Evolutionary conservation across 2,329 filamentous ascomycete genomes (phyloP).

Genomic region (Teratosphaeria zuluensis): DNA sequence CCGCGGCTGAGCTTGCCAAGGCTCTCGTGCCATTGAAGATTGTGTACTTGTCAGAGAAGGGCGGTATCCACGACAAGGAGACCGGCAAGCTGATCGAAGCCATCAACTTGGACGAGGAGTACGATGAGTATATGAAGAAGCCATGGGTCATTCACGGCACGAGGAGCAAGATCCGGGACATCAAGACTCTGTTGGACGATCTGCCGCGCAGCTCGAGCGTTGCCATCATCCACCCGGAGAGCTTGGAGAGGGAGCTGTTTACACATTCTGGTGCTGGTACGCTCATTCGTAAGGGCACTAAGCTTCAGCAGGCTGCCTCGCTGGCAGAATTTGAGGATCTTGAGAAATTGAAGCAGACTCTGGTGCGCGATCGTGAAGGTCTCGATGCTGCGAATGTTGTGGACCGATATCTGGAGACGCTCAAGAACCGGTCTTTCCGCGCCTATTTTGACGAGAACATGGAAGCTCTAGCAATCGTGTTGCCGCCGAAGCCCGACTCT

Average conservation of each 20-base stretch:
- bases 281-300: constrained; percentile 82
- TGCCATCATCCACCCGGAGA: constrained; percentile 92
- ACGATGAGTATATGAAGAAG: constrained; percentile 82
- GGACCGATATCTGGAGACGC: constrained; percentile 72
- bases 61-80: constrained; percentile 86
- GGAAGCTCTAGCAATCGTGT: constrained; percentile 82
- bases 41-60: constrained; percentile 97
- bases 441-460: constrained; percentile 91
- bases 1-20: constrained; percentile 83
- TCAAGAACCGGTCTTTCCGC: constrained; percentile 71
- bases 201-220: constrained; percentile 88
- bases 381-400: constrained; percentile 75
- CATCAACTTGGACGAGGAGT: constrained; percentile 96
- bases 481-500: constrained; percentile 59
- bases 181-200: constrained; percentile 82
- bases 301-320: constrained; percentile 64
- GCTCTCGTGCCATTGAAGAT: constrained; percentile 90
- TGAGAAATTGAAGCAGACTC: constrained; percentile 66
- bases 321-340: constrained; percentile 68
- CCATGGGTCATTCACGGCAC: constrained; percentile 94
- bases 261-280: constrained; percentile 93
- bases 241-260: constrained; percentile 92
- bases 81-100: constrained; percentile 92
- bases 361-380: constrained; percentile 72
- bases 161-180: constrained; percentile 92